These are phyloP conservation scores for Dactylellina sp. DNA, from an alignment of 2,329 filamentous ascomycete genomes.

Conservation along the genomic window DNA sequence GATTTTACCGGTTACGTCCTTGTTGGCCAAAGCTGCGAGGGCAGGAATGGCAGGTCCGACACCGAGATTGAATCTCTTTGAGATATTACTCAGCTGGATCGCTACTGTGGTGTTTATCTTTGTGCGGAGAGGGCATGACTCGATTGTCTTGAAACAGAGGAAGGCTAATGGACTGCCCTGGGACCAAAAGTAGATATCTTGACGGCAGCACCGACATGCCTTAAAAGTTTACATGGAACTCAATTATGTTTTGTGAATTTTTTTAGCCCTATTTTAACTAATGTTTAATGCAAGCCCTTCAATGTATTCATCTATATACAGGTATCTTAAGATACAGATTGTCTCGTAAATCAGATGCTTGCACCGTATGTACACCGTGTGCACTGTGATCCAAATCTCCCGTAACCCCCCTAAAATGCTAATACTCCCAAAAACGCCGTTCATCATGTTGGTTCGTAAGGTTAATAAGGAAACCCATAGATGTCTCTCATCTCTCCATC, in stretches of 20 bases:
- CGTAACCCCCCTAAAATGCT: conserved; percentile 1
- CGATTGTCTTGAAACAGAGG: conserved; percentile 70
- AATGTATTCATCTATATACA: conserved; percentile 4
- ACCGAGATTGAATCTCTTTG: conserved; percentile 69
- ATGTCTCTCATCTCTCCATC: conserved; percentile 54
- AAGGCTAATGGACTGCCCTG: conserved; percentile 68
- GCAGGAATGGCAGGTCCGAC: conserved; percentile 70
- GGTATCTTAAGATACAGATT: background rate
- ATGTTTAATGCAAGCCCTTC: conserved; percentile 15
- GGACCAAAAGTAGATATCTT: conserved; percentile 24
- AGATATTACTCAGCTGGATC: conserved; percentile 71
- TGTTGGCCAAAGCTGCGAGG: conserved; percentile 78
- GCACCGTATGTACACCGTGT: too few species aligned
- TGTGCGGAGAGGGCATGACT: conserved; percentile 70
- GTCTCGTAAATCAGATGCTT: conserved; percentile 8
- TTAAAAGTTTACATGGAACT: background rate
- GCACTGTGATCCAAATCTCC: background rate
- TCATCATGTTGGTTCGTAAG: conserved; percentile 16
- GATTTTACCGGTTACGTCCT: conserved; percentile 80
- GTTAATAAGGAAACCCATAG: conserved; percentile 52
- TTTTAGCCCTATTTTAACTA: background rate
- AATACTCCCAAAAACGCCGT: conserved; percentile 34
- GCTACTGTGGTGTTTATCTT: conserved; percentile 71
- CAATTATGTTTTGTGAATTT: background rate
- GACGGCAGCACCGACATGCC: background rate